Conservation (phyloP, 805 yeast genomes). For the Tetrapisispora phaffii region DNA sequence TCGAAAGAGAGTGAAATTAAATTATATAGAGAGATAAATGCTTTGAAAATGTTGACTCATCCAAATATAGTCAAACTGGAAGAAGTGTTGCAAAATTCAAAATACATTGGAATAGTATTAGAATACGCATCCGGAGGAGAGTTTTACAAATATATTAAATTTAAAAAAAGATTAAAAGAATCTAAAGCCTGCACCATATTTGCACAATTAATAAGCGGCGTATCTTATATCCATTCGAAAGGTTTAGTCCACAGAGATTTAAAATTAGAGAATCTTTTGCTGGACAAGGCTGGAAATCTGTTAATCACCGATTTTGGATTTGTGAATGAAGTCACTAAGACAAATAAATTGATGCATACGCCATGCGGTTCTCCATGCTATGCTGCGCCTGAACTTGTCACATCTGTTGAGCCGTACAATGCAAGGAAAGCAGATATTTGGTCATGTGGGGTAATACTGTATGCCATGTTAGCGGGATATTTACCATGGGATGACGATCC, state of each 20-base stretch:
- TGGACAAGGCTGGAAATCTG: slow-evolving; percentile 79
- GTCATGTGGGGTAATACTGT: slow-evolving; percentile 92
- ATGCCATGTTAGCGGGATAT: slow-evolving; percentile 96
- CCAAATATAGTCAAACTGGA: slow-evolving; percentile 90
- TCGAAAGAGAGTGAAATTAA: slow-evolving; percentile 79
- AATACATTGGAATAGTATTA: slow-evolving; percentile 89
- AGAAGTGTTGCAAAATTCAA: slow-evolving; percentile 88
- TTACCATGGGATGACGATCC: slow-evolving; percentile 97
- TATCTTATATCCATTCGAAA: slow-evolving; percentile 84
- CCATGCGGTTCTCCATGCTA: slow-evolving; percentile 97
- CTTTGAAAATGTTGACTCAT: slow-evolving; percentile 73
- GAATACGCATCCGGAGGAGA: slow-evolving; percentile 98
- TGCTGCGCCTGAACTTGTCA: slow-evolving; percentile 95
- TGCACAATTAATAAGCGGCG: slow-evolving; percentile 91
- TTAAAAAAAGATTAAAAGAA: slow-evolving; percentile 79
- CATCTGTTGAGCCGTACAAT: slow-evolving; percentile 81
- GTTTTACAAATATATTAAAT: slow-evolving; percentile 82
- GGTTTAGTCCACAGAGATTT: slow-evolving; percentile 86
- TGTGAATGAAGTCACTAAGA: slow-evolving; percentile 62
- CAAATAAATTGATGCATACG: slow-evolving; percentile 79
- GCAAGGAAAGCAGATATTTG: slow-evolving; percentile 93
- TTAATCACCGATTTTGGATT: slow-evolving; percentile 90
- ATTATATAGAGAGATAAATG: slow-evolving; percentile 87
- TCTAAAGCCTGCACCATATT: slow-evolving; percentile 76
- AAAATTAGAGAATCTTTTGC: slow-evolving; percentile 76